Conservation (phyloP, 768 basidiomycete genomes). For the Russula olivacea region DNA sequence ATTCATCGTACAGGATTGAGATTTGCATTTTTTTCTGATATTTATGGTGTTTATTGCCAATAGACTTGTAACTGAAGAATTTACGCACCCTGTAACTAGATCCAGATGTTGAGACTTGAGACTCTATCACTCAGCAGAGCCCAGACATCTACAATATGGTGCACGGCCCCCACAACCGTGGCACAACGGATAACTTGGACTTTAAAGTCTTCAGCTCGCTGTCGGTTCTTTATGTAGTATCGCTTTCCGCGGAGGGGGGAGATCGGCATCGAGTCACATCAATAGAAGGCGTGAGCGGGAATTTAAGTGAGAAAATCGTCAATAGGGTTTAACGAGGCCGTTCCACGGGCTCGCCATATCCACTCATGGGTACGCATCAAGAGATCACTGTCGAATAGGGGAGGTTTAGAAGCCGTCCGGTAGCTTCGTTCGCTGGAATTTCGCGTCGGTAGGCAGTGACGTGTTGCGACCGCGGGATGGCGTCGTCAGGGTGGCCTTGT, state of each 20-base stretch:
- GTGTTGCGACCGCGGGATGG: not conserved
- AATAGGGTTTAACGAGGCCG: not conserved
- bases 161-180: too few species aligned
- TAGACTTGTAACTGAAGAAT: too few species aligned
- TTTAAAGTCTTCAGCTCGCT: not conserved
- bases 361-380: not conserved
- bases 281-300: constrained; percentile 1
- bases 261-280: not conserved
- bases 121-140: too few species aligned
- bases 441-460: not conserved
- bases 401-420: not conserved
- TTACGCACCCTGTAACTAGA: not conserved
- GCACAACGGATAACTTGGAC: not conserved
- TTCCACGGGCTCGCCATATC: not conserved
- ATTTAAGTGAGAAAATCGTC: not conserved
- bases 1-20: not conserved
- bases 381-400: not conserved
- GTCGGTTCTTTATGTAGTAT: not conserved
- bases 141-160: not conserved
- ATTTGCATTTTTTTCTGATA: not conserved
- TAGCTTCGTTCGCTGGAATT: not conserved
- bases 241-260: not conserved
- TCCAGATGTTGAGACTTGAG: not conserved
- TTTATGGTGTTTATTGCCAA: not conserved
- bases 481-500: not conserved